These are phyloP conservation scores for Pisolithus tinctorius DNA, from an alignment of 768 basidiomycete species.

Conservation along the genomic window DNA sequence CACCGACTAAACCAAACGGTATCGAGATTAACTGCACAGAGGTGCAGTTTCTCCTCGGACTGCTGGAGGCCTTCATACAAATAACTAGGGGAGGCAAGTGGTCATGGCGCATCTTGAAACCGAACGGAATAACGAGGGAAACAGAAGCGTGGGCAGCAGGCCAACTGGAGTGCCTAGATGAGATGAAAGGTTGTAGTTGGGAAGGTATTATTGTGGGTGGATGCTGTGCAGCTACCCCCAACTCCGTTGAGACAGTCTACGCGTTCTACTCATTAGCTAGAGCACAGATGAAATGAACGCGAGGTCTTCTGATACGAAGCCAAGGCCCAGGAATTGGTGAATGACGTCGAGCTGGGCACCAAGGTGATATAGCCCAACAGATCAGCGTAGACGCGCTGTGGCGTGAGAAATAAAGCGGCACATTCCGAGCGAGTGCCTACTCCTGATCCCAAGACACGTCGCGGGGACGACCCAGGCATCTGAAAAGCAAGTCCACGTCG, in stretches of 20 bases:
- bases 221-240: slow-evolving; percentile 58
- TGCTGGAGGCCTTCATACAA: slow-evolving; percentile 33
- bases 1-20: slow-evolving; percentile 37
- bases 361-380: no score
- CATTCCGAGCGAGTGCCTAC: slow-evolving; percentile 11
- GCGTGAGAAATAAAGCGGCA: slow-evolving; percentile 19
- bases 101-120: slow-evolving; percentile 62
- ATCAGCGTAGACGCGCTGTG: background rate
- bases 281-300: no score
- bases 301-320: no score
- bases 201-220: slow-evolving; percentile 56
- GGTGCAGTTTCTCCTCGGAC: slow-evolving; percentile 33
- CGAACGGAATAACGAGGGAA: slow-evolving; percentile 52
- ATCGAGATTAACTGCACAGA: slow-evolving; percentile 75
- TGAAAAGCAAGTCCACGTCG: slow-evolving; percentile 33
- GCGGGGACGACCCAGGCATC: slow-evolving; percentile 18
- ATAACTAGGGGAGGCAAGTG: slow-evolving; percentile 11
- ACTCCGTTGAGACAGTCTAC: slow-evolving; percentile 35
- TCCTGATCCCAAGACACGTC: slow-evolving; percentile 3
- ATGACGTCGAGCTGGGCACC: no score
- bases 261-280: background rate
- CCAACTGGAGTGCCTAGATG: slow-evolving; percentile 20
- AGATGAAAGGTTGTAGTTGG: slow-evolving; percentile 29
- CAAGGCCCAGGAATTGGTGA: background rate
- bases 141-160: slow-evolving; percentile 30